Conservation (phyloP, 495 filamentous ascomycete genomes). For the Immersiella caudata region DNA sequence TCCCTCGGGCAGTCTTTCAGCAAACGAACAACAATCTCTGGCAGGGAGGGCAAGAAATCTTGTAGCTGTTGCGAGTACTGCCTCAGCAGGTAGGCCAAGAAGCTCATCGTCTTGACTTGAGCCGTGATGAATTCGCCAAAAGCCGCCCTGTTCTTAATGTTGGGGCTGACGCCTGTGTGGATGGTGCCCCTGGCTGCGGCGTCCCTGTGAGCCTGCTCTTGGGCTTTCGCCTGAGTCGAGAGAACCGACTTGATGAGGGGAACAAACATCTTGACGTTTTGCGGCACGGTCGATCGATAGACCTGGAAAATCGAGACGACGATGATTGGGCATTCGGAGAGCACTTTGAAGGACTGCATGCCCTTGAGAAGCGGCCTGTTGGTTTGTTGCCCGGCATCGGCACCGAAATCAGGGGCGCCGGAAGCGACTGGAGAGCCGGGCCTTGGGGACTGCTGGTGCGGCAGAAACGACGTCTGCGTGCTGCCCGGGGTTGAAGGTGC, state of each 20-base stretch:
- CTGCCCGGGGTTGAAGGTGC: constrained; percentile 77
- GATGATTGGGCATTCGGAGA: constrained; percentile 97
- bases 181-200: constrained; percentile 73
- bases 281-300: constrained; percentile 72
- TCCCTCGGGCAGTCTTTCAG: constrained; percentile 93
- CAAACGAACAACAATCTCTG: constrained; percentile 87
- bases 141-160: constrained; percentile 89
- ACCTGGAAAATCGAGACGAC: constrained; percentile 98
- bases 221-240: constrained; percentile 86
- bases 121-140: constrained; percentile 98
- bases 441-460: constrained; percentile 72
- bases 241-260: constrained; percentile 91
- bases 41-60: constrained; percentile 86
- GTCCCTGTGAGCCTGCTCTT: constrained; percentile 87
- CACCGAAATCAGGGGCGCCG: constrained; percentile 45
- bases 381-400: constrained; percentile 79
- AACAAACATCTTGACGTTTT: constrained; percentile 90
- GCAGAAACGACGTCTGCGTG: constrained; percentile 61
- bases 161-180: constrained; percentile 90
- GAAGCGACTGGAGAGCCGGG: constrained; percentile 87
- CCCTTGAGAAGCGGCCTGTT: constrained; percentile 80
- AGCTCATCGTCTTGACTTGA: constrained; percentile 99
- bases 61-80: constrained; percentile 84
- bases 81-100: constrained; percentile 89
- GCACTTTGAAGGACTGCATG: constrained; percentile 98